These are phyloP conservation scores for Diaporthe amygdali DNA, from an alignment of 2,329 filamentous ascomycete genomes.

Conservation along the genomic window DNA sequence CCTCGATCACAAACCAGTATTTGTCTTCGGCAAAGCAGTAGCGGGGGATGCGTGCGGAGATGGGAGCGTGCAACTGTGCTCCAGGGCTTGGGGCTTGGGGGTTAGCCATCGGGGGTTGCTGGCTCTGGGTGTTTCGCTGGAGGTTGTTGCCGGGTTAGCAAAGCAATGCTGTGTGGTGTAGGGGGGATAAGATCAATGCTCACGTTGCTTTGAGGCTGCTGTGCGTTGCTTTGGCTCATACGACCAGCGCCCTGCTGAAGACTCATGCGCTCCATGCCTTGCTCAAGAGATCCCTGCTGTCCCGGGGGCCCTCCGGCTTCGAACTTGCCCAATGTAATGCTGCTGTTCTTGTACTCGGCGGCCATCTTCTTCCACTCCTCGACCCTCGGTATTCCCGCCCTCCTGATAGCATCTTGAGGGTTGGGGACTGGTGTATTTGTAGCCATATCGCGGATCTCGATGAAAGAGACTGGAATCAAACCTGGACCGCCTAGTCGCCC, in stretches of 20 bases:
- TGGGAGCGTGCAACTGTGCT: constrained; percentile 72
- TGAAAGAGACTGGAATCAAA: constrained; percentile 93
- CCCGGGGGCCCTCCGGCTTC: constrained; percentile 57
- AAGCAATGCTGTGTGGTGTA: not conserved
- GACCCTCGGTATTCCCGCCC: constrained; percentile 89
- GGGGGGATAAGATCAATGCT: constrained; percentile 33
- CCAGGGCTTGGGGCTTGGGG: constrained; percentile 44
- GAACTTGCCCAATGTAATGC: constrained; percentile 93
- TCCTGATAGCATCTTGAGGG: constrained; percentile 81
- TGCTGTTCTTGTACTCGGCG: constrained; percentile 98
- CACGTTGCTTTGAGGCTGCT: constrained; percentile 48
- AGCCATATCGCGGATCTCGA: constrained; percentile 94
- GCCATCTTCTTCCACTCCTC: constrained; percentile 99
- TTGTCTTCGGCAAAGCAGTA: constrained; percentile 98
- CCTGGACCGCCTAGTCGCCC: constrained; percentile 93
- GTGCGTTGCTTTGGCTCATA: constrained; percentile 52
- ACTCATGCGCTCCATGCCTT: constrained; percentile 81
- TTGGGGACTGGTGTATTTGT: constrained; percentile 83
- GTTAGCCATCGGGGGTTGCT: constrained; percentile 36
- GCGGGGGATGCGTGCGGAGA: constrained; percentile 84
- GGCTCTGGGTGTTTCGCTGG: constrained; percentile 42
- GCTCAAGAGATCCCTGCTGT: constrained; percentile 61
- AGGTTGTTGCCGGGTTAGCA: constrained; percentile 32
- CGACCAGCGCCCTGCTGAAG: constrained; percentile 59
- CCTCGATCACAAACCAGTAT: constrained; percentile 98